Conservation (phyloP, 1,284 basidiomycete genomes). For the Ganoderma leucocontextum region DNA sequence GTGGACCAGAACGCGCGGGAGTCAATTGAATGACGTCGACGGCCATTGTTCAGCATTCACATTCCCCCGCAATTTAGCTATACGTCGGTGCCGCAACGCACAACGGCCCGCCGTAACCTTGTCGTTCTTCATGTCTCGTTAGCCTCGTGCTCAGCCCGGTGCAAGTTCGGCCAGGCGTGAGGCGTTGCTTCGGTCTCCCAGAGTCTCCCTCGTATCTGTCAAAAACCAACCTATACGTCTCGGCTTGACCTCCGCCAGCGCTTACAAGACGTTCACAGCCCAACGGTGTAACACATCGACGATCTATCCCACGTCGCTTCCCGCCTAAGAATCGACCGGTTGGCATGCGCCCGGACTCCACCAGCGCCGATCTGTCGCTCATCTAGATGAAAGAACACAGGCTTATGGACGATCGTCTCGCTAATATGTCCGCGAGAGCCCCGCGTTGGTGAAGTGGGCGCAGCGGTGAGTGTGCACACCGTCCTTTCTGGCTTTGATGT, state of each 20-base stretch:
- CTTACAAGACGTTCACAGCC: neutral
- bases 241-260: neutral
- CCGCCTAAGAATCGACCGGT: neutral
- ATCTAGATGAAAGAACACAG: neutral
- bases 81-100: slow-evolving; percentile 22
- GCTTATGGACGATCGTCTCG: neutral
- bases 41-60: slow-evolving; percentile 4
- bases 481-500: slow-evolving; percentile 6
- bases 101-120: neutral
- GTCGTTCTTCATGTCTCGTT: neutral
- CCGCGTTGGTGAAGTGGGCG: neutral
- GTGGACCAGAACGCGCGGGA: neutral
- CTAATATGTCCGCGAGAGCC: neutral
- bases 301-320: slow-evolving; percentile 5
- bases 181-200: neutral
- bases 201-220: neutral
- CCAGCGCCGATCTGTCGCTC: slow-evolving; percentile 1
- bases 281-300: slow-evolving; percentile 2
- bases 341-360: slow-evolving; percentile 6
- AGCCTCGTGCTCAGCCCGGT: neutral
- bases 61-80: slow-evolving; percentile 29
- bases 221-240: neutral
- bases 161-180: neutral
- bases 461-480: slow-evolving; percentile 5
- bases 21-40: slow-evolving; percentile 21